Evolutionary conservation across 352 stramenopile genomes (phyloP), one percentile per base, ranked within the genome.

Genomic region (Globisporangium parvum): DNA sequence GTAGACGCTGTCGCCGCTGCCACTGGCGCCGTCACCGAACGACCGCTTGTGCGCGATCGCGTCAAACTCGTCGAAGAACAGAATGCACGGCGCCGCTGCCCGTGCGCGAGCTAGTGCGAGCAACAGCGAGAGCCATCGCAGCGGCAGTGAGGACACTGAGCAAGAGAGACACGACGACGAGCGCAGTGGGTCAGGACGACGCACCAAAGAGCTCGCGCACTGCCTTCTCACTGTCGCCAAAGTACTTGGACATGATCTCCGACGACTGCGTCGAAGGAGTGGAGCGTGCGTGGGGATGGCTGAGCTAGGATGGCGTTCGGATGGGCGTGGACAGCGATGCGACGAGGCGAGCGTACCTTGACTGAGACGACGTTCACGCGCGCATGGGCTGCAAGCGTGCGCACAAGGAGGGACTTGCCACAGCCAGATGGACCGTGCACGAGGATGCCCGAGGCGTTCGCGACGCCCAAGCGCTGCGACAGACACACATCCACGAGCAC

Each of bases 21-120:
- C 68, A 41, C 54, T 60, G 31, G 64, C 74, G 54, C 58, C 68
- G n/a, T 68, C 69, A 45, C 60, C 67, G 47, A 88, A 90, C 28
- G 75, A 80, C 2, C 85, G 77, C 52, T 91, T 90, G 60, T 89
- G 73, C 2, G 80, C 73, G 53, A 91, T 91, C n/a, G 80, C 67
- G 61, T 93, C 79, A 60, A 92, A 87, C 44, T 93, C 80, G 56
- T 95, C 85, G 57, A 95, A 93, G 56, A 95, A 92, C 14, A 93
- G 60, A 31, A 93, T 60, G 55, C 83, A 93, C 20, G 85, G 85
- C 23, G 85, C 74, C 3, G 83, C 76, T 8, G 69, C 67, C 37
- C 83, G 81, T 35, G 83, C 85, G 48, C 83, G 78, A 39, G 80
- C 77, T 91, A n/a, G 8, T n/a, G 23, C 11, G 15, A 17, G 11